These are phyloP conservation scores for Claviceps sp. DNA, from an alignment of 2,329 filamentous ascomycete genomes.

Conservation along the genomic window DNA sequence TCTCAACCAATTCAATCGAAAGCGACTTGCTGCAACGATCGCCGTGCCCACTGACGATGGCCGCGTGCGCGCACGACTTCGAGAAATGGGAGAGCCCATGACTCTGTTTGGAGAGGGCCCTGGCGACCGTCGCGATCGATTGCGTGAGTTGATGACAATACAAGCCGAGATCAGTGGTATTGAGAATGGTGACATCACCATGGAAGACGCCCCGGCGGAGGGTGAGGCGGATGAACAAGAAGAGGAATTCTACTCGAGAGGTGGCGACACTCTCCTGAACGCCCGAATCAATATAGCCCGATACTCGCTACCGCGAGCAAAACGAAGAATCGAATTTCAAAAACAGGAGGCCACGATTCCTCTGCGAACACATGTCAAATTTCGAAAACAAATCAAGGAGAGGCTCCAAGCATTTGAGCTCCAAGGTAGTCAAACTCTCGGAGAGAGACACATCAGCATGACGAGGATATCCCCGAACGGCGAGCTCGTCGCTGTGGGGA, in stretches of 20 bases:
- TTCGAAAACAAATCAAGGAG: conserved; percentile 80
- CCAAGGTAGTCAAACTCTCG: conserved; percentile 84
- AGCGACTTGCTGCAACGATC: conserved; percentile 75
- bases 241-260: conserved; percentile 91
- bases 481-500: conserved; percentile 73
- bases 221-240: conserved; percentile 61
- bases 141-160: conserved; percentile 68
- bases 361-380: conserved; percentile 80
- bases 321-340: conserved; percentile 62
- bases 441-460: conserved; percentile 83
- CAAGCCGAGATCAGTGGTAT: conserved; percentile 49
- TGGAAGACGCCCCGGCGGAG: conserved; percentile 46
- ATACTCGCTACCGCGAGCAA: conserved; percentile 74
- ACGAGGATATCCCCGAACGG: conserved; percentile 81
- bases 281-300: conserved; percentile 68
- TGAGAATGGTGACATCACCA: conserved; percentile 44
- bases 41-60: conserved; percentile 90
- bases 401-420: conserved; percentile 72
- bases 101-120: conserved; percentile 89
- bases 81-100: conserved; percentile 83
- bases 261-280: conserved; percentile 57
- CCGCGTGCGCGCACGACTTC: conserved; percentile 65
- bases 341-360: conserved; percentile 72
- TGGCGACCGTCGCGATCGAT: conserved; percentile 70
- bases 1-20: conserved; percentile 78